These are phyloP conservation scores for Paecilomyces fulvus DNA, from an alignment of 2,329 filamentous ascomycete genomes.

Conservation along the genomic window DNA sequence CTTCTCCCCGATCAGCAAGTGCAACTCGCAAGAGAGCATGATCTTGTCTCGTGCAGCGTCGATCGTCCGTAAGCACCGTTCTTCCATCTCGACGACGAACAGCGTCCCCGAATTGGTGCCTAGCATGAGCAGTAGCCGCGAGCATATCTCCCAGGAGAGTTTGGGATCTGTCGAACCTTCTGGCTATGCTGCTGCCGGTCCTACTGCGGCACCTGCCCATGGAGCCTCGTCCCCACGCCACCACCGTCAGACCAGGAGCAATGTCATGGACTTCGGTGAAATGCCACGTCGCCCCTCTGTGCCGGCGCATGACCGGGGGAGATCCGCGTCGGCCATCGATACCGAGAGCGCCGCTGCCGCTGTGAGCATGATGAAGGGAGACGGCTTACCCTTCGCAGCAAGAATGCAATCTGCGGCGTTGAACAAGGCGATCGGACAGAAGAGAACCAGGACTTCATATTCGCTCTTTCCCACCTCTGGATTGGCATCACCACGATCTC, in stretches of 20 bases:
- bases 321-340: conserved; percentile 28
- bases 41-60: conserved; percentile 43
- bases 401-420: conserved; percentile 14
- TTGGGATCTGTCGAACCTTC: conserved; percentile 9
- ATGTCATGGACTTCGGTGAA: not conserved
- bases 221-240: conserved; percentile 21
- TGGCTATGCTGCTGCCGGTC: not conserved
- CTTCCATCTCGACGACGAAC: conserved; percentile 34
- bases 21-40: conserved; percentile 50
- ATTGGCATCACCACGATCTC: not conserved
- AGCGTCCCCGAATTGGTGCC: conserved; percentile 39
- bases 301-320: conserved; percentile 26
- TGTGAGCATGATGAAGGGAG: conserved; percentile 9
- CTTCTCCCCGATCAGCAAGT: conserved; percentile 46
- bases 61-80: conserved; percentile 39
- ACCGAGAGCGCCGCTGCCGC: conserved; percentile 8
- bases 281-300: conserved; percentile 9
- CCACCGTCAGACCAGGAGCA: conserved; percentile 22
- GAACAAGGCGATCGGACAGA: conserved; percentile 19
- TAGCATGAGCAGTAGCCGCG: conserved; percentile 32
- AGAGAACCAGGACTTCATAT: conserved; percentile 35
- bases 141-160: conserved; percentile 18
- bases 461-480: conserved; percentile 32
- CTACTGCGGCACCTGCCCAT: conserved; percentile 5
- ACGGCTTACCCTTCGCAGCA: conserved; percentile 11